Base-by-base conservation (phyloP, 805 yeast species). In the Candida cerambycidarum region DNA sequence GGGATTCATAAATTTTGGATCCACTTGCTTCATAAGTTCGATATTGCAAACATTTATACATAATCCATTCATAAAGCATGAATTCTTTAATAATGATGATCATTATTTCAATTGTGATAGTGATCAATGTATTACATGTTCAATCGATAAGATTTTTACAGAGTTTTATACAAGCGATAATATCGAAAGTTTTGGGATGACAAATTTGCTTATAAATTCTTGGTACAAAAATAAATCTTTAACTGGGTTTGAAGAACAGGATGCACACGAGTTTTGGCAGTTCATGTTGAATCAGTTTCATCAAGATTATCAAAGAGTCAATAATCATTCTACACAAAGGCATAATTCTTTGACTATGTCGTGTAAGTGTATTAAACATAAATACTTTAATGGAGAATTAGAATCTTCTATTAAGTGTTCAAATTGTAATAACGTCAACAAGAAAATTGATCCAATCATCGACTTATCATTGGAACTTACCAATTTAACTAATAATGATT, bases 221-320 rank as follows among this genome's bases (percentile, higher is more conserved):
- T 89, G 97, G 92, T 83, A 82, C 54, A 82, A 83, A 36, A 86
- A 88, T 53, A 79, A 85, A 51, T 78, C 89, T 25, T 75, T 93
- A 45, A 96, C 97, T 0, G 99, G 99, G 1, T 90, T 90, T 52
- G 85, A 93, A 27, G 97, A 93, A 63, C 99, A 93, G 63, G 99
- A 93, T 61, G 98, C 99, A 0, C 99, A 93, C 64, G 99, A 93
- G 63, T 93, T 92, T 63, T 84, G 95, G 84, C 97, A 93, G 59
- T 90, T 92, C 59, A 57, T 92, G 21, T 71, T 92, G 29, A 86
- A 92, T 62, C 95, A 89, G 62, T 63, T 93, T 43, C 99, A 93
- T 62, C 45, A 40, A 36, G 67, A 61, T 38, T 41, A 51, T 42
- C 51, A 51, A 42, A 47, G 61, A 44, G 54, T 65, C 0, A 34